Evolutionary conservation across 495 filamentous ascomycete genomes (phyloP).

Genomic region (Beverwykella pulmonaria): DNA sequence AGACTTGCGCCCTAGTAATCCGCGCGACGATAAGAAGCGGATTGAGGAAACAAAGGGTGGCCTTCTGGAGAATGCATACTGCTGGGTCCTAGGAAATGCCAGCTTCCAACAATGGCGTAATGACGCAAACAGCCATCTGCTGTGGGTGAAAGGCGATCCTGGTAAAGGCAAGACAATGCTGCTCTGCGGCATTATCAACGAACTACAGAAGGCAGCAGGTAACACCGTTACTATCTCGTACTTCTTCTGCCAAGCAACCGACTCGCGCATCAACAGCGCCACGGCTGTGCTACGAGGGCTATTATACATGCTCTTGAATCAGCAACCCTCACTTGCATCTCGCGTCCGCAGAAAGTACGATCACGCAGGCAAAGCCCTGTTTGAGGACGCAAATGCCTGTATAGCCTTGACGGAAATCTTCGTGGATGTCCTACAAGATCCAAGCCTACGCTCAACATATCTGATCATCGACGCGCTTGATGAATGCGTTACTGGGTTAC

Average conservation of each 20-base stretch:
- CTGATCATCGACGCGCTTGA: conserved; percentile 14
- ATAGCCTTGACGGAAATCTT: conserved; percentile 13
- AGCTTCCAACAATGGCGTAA: conserved; percentile 47
- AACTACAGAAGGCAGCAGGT: too few species aligned
- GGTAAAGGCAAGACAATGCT: too few species aligned
- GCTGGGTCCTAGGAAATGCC: conserved; percentile 50
- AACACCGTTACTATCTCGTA: too few species aligned
- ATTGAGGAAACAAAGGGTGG: too few species aligned
- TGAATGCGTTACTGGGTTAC: conserved; percentile 13
- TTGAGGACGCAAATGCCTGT: conserved; percentile 34
- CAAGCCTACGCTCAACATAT: conserved; percentile 6
- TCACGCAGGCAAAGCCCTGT: conserved; percentile 40
- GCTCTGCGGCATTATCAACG: too few species aligned
- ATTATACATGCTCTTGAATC: conserved; percentile 45
- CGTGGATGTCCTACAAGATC: conserved; percentile 13
- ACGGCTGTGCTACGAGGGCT: conserved; percentile 49
- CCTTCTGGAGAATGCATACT: too few species aligned
- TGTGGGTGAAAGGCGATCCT: conserved; percentile 55
- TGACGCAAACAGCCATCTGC: conserved; percentile 40
- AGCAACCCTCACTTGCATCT: conserved; percentile 44
- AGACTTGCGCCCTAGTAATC: conserved; percentile 14
- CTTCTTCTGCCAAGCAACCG: too few species aligned
- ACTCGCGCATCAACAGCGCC: too few species aligned
- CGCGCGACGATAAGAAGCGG: too few species aligned
- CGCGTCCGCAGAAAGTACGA: conserved; percentile 41